Percentiles rank a stretch among this genome's conserved stretches.
Conservation (phyloP, 768 basidiomycete species). For the Rhizopogon rudus region DNA sequence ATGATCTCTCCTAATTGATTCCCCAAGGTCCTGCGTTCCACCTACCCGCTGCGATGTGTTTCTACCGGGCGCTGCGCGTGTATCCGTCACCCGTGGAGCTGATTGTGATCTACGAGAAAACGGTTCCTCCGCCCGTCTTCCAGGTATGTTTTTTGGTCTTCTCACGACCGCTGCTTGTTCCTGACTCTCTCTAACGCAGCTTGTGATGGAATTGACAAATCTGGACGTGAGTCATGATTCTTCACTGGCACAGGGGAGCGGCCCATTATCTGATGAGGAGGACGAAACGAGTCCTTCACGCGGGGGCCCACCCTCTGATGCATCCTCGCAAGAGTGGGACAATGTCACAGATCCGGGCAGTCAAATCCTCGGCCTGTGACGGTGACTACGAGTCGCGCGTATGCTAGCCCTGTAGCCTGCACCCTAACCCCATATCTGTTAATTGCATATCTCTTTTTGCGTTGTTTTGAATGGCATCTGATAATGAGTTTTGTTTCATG, state of each 20-base stretch:
- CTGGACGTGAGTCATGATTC: constrained; percentile 75
- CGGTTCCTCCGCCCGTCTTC: constrained; percentile 76
- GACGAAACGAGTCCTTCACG: constrained; percentile 54
- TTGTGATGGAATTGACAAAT: constrained; percentile 81
- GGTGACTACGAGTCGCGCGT: constrained; percentile 27
- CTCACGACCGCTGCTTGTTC: background rate
- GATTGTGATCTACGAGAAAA: constrained; percentile 92
- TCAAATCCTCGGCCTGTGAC: constrained; percentile 42
- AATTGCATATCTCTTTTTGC: constrained; percentile 13
- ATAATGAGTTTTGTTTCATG: constrained; percentile 39
- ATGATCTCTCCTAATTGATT: background rate
- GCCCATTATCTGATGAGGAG: constrained; percentile 40
- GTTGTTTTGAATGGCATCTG: constrained; percentile 41
- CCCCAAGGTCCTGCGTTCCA: constrained; percentile 67
- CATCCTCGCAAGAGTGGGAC: constrained; percentile 91
- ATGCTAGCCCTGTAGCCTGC: constrained; percentile 20
- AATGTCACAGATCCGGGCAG: constrained; percentile 73
- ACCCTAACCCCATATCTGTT: constrained; percentile 11
- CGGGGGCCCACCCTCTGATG: constrained; percentile 74
- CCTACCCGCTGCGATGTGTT: constrained; percentile 79
- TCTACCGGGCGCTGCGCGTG: constrained; percentile 90
- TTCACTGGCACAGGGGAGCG: constrained; percentile 32
- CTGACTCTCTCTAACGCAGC: constrained; percentile 26
- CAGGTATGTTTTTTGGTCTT: constrained; percentile 42
- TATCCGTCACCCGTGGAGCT: constrained; percentile 95